A percentile compares a stretch with the other conserved stretches of the same genome.
phyloP scores from a whole-genome alignment of 164 flowering plant genomes.

The Kalanchoe fedtschenkoi region DNA sequence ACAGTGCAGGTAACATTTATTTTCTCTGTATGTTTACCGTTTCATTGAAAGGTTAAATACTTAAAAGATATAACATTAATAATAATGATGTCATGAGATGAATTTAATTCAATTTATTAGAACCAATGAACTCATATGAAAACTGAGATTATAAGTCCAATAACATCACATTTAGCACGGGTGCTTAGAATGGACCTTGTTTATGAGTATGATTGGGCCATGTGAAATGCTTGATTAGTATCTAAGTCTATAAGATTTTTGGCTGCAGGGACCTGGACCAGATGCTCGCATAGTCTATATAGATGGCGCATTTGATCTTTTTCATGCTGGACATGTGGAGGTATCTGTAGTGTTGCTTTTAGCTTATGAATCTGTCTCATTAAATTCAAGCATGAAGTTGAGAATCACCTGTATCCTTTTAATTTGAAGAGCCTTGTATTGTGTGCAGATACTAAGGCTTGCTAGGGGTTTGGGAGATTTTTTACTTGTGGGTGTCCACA shows the following conservation, averaged over 20 bases:
- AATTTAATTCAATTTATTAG: too few relatives aligned
- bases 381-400: not conserved
- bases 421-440: not conserved
- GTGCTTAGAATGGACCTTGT: too few relatives aligned
- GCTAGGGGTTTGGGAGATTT: conserved; percentile 94
- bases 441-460: conserved; percentile 55
- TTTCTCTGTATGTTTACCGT: too few relatives aligned
- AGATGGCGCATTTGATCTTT: conserved; percentile 98
- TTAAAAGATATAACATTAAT: too few relatives aligned
- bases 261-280: conserved; percentile 70
- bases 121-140: too few relatives aligned
- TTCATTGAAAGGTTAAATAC: too few relatives aligned
- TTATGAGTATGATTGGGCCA: too few relatives aligned
- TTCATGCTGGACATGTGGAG: conserved; percentile 99
- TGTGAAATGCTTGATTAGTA: too few relatives aligned
- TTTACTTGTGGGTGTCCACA: conserved; percentile 91
- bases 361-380: not conserved
- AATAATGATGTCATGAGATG: too few relatives aligned
- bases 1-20: too few relatives aligned
- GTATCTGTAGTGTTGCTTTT: conserved; percentile 21
- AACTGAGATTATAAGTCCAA: too few relatives aligned
- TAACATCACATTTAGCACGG: too few relatives aligned
- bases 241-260: not conserved
- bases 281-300: conserved; percentile 87
- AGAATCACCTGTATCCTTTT: not conserved